Base-by-base conservation (phyloP, 192 early-diverging fungal genomes). In the Dispira simplex region DNA sequence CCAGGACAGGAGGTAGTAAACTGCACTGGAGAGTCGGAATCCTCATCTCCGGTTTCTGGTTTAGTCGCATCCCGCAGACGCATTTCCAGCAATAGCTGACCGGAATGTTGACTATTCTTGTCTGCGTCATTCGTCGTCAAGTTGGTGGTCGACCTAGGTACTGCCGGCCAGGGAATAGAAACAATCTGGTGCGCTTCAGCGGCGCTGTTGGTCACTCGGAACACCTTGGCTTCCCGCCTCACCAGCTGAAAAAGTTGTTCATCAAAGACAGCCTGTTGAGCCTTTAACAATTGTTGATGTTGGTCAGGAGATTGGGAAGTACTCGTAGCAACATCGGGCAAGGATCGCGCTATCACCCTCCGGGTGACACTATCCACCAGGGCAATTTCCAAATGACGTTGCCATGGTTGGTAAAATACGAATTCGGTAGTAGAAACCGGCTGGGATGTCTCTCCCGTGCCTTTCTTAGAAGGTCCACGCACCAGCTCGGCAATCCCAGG, bases 401-500 rank as follows among this genome's bases (percentile, higher is more conserved):
- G 16, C 16, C 48, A 9, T 23, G 48, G 48, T 2, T 20, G 48
- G 48, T 23, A 23, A 16, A 51, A 23, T 23, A 20, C 18, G 4
- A 51, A 23, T 23, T 27, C 58, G 6, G 25, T 44, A 5, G 56
- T 9, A 13, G 56, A 23, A n/a, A n/a, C n/a, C n/a, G 28, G 9
- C 23, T 14, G 8, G 23, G 13, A 14, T 4, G 54, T 56, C 13
- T 3, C 54, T 27, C 1, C 14, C 39, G 32, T 28, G 32, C 3
- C 14, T 39, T 39, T 39, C 6, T 39, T 39, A 39, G 32, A 1
- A 6, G 32, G 32, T 39, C 32, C 3, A 44, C 58, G 58, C 12
- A 60, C 11, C 26, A 60, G 32, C 8, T 60, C 58, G 14, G 58
- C 58, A 9, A 60, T 14, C 32, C 58, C 58, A 18, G 18, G 26